Evolutionary conservation across 2,329 filamentous ascomycete genomes (phyloP).

Genomic region (Diaporthe vexans): DNA sequence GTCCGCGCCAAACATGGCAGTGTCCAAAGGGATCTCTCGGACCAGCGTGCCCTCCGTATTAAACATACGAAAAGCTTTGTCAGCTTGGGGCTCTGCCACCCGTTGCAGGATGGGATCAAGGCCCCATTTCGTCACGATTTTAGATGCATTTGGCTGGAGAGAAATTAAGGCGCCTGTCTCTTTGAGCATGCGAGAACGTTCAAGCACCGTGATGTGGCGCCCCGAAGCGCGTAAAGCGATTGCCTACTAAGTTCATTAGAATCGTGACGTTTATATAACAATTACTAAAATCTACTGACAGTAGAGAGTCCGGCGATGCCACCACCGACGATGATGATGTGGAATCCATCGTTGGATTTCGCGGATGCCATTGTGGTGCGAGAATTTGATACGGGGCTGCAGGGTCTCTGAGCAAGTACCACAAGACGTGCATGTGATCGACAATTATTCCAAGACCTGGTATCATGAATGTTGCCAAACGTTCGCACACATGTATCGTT

Average conservation of each 20-base stretch:
- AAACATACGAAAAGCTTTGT: conserved; percentile 53
- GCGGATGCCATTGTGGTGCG: neutral
- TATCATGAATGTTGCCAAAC: neutral
- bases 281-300: neutral
- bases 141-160: conserved; percentile 57
- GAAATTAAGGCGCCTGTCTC: conserved; percentile 60
- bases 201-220: conserved; percentile 45
- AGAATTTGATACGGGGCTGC: neutral
- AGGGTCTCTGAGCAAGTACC: neutral
- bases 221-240: conserved; percentile 53
- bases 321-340: conserved; percentile 1
- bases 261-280: neutral
- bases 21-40: conserved; percentile 50
- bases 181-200: conserved; percentile 47
- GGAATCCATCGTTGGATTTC: neutral
- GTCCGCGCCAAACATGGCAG: conserved; percentile 53
- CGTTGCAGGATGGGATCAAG: conserved; percentile 47
- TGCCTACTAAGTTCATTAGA: conserved; percentile 45
- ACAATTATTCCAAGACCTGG: neutral
- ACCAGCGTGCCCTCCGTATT: conserved; percentile 45
- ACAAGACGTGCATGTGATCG: neutral
- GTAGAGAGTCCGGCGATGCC: conserved; percentile 16
- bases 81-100: conserved; percentile 50
- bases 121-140: conserved; percentile 51
- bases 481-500: neutral